These are phyloP conservation scores for Phialophora expanda DNA, from an alignment of 2,329 filamentous ascomycete genomes.

Conservation along the genomic window DNA sequence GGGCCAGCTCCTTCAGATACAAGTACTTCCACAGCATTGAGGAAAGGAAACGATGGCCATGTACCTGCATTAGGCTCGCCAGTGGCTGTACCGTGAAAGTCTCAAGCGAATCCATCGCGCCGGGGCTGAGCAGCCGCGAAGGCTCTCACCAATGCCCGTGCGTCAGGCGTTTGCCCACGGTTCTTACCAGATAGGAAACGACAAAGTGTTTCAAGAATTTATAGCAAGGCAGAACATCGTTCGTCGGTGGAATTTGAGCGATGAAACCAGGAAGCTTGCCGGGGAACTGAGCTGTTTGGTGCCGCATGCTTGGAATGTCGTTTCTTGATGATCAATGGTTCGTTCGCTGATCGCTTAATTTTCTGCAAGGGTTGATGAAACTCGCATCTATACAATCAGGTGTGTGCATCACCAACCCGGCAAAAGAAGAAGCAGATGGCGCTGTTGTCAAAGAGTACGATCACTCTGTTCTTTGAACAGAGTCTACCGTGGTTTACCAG, in stretches of 20 bases:
- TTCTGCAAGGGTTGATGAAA: slow-evolving; percentile 7
- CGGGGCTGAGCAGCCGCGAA: slow-evolving; percentile 29
- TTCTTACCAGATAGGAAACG: slow-evolving; percentile 19
- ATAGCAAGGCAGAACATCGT: slow-evolving; percentile 34
- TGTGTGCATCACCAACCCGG: background rate
- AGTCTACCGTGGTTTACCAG: background rate
- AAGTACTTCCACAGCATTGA: background rate
- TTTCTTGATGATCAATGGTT: slow-evolving; percentile 3
- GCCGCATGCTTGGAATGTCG: slow-evolving; percentile 1
- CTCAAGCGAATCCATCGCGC: slow-evolving; percentile 21
- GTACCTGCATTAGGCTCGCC: slow-evolving; percentile 27
- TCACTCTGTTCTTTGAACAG: background rate
- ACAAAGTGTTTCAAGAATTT: slow-evolving; percentile 34
- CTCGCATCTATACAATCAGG: background rate
- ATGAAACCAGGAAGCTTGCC: background rate
- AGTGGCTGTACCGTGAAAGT: slow-evolving; percentile 6
- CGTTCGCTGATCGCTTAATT: slow-evolving; percentile 6
- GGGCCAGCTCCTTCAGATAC: slow-evolving; percentile 15
- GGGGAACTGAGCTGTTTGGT: slow-evolving; percentile 14
- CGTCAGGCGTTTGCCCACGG: slow-evolving; percentile 1
- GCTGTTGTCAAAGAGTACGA: background rate
- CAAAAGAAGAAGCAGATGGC: background rate
- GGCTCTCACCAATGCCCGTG: slow-evolving; percentile 14
- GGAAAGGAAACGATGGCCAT: background rate
- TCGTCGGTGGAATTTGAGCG: slow-evolving; percentile 13